Evolutionary conservation across 2,329 filamentous ascomycete species (phyloP).

Genomic region (Penicillium sp.): DNA sequence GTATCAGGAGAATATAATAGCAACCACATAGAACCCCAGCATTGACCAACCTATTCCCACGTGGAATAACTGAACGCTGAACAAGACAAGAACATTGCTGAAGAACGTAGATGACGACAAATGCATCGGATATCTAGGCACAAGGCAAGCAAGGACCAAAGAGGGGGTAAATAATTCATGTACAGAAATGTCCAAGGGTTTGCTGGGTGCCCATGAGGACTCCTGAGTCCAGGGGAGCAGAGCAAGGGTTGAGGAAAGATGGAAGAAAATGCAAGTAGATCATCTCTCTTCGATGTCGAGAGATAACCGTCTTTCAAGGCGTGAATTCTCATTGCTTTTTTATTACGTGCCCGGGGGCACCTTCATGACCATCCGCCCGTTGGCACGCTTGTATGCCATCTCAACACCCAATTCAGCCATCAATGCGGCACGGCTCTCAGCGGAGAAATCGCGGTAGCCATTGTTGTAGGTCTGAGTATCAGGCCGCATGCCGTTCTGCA

Average conservation of each 20-base stretch:
- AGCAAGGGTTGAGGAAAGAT: background rate
- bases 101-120: background rate
- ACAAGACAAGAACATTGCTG: conserved; percentile 3
- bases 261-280: background rate
- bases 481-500: conserved; percentile 45
- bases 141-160: conserved; percentile 5
- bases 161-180: conserved; percentile 11
- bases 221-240: background rate
- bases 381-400: conserved; percentile 36
- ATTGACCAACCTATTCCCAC: conserved; percentile 1
- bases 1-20: conserved; percentile 1
- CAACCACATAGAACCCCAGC: background rate
- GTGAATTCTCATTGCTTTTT: background rate
- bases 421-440: conserved; percentile 22
- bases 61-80: conserved; percentile 8
- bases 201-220: background rate
- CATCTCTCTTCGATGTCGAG: background rate
- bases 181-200: conserved; percentile 16
- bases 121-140: conserved; percentile 13
- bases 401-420: conserved; percentile 26
- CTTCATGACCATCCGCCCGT: conserved; percentile 34
- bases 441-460: conserved; percentile 25
- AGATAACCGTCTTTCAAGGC: background rate
- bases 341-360: conserved; percentile 23
- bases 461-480: conserved; percentile 26